Evolutionary conservation across 441 rosid species (phyloP).

Genomic region (Erodium moschatum): DNA sequence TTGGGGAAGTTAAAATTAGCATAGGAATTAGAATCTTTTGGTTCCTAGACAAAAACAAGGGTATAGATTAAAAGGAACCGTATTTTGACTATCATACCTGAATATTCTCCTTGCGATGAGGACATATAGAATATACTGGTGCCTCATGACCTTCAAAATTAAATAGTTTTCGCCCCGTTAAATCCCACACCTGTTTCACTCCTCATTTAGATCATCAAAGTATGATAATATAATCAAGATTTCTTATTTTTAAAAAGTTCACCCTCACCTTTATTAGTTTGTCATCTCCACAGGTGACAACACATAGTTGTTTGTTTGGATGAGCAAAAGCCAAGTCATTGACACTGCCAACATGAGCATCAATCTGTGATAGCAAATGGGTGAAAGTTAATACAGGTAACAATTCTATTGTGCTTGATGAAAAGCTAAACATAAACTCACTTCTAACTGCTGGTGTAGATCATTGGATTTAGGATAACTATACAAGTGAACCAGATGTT

Average conservation of each 20-base stretch:
- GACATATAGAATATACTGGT: conserved; percentile 64
- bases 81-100: conserved; percentile 37
- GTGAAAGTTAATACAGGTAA: conserved; percentile 18
- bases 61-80: conserved; percentile 3
- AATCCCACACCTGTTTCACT: conserved; percentile 68
- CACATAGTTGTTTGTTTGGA: conserved; percentile 68
- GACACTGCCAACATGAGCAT: conserved; percentile 77
- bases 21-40: neutral
- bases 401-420: conserved; percentile 10
- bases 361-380: conserved; percentile 56
- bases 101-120: conserved; percentile 69
- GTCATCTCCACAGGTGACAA: conserved; percentile 91
- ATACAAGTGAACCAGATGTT: conserved; percentile 67
- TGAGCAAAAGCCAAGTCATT: conserved; percentile 86
- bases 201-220: conserved; percentile 7
- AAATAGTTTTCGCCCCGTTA: conserved; percentile 39
- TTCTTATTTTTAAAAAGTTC: neutral
- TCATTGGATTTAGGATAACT: conserved; percentile 49
- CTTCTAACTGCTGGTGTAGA: conserved; percentile 63
- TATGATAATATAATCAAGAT: conserved; percentile 15
- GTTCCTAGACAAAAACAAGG: conserved; percentile 6
- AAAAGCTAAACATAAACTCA: conserved; percentile 24
- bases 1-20: neutral
- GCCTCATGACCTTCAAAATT: conserved; percentile 71
- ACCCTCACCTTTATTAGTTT: conserved; percentile 62